Base-by-base conservation (phyloP, 1,139 yeast species). In the Lodderomyces theae region DNA sequence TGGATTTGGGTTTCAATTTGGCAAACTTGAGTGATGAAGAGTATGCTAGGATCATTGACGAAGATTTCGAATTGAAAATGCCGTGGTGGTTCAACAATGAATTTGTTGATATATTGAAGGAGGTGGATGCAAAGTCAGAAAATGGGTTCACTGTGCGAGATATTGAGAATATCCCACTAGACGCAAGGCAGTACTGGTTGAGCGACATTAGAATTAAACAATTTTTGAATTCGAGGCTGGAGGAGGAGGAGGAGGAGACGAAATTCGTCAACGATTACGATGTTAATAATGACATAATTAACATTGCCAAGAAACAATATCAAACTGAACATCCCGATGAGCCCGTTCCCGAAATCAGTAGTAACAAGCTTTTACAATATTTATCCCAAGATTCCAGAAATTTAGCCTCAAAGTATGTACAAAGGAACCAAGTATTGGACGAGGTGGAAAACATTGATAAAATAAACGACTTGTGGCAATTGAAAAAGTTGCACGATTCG, bases 21-120 rank as follows among this genome's bases (percentile, higher is more conserved):
- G 60, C 53, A 10, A 47, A 54, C 32, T 46, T 58, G 35, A 54
- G 54, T 16, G 72, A 66, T 39, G 53, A 51, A 9, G 66, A 60
- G 12, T 64, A 63, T 42, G 46, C 62, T 29, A 49, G 49, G 11
- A 42, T 65, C 26, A 53, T 69, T 35, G 66, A 66, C 38, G 51
- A 56, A 32, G 72, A 69, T 45, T 62, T 64, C 47, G 62, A 61
- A 29, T 55, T 64, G 41, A 56, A 64, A 37, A 58, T 52, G 36
- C 77, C 77, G 11, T 71, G 76, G 76, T 72, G 77, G 77, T 70
- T 58, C 47, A 52, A 60, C 11, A 53, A 58, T 43, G 50, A 53
- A 19, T 68, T 69, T 50, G 48, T 65, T 11, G 55, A 60, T 22
- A 50, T 57, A 5, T 44, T 67, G 35, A 48, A 40, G 11, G 22